Base-by-base conservation (phyloP, 2,329 filamentous ascomycete genomes). In the Cladophialophora psammophila region DNA sequence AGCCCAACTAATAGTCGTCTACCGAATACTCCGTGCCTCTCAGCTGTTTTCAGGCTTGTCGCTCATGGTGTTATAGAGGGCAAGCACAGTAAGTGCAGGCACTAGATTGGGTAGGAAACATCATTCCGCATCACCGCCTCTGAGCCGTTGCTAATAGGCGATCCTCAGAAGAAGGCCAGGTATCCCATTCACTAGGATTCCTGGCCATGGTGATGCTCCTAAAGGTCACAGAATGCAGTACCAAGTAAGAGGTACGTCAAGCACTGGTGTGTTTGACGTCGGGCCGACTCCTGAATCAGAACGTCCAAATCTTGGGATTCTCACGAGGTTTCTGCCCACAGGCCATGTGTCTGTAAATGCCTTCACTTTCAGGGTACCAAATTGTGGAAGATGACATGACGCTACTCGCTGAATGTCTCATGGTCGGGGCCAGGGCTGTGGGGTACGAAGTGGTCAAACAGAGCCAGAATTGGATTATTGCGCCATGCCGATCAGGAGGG, bases 401-500 rank as follows among this genome's bases (percentile, higher is more conserved):
- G 15, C 53, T 42, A 54, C 18, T 45, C 34, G 55, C 42, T 64
- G n/a, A 50, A 20, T 62, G 61, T 65, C 62, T 68, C 61, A 59
- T n/a, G 31, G 53, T 26, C 18, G 31, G 53, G 32, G 45, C 20
- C 45, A 50, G 45, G 42, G 45, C 15, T 50, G 66, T 68, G 66
- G 62, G 62, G 66, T 63, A 45, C 35, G 20, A 48, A 38, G 34
- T 55, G 38, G 35, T 55, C 52, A 20, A 48, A 32, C 52, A 35
- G 26, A 18, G 55, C n/a, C 34, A 53, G 36, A 55, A 56, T 36
- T 31, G 54, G 62, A 31, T 36, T 40, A 69, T 69, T 66, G 67
- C 67, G 67, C 67, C 64, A 69, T 66, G 63, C 60, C 65, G 63
- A 69, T 69, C 60, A 38, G 60, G 35, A 20, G 38, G 57, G 42